Evolutionary conservation across 371 early-diverging fungal species (phyloP).

Genomic region (Mucor plumbeus): DNA sequence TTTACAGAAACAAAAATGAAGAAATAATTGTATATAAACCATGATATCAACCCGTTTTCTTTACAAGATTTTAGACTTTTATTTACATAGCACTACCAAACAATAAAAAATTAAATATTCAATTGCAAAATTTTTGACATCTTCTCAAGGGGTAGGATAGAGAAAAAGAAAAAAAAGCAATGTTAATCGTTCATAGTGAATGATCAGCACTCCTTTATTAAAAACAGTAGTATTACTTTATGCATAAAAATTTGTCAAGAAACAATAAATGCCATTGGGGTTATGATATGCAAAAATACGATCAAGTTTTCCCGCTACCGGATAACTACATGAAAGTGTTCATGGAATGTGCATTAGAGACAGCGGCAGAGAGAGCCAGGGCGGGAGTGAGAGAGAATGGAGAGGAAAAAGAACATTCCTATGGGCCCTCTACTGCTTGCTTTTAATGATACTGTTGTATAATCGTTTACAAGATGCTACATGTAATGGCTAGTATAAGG

Average conservation of each 20-base stretch:
- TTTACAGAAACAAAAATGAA: constrained; percentile 82
- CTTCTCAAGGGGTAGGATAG: background rate
- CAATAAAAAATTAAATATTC: background rate
- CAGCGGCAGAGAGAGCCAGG: background rate
- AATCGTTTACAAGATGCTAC: background rate
- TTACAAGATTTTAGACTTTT: background rate
- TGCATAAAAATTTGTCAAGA: background rate
- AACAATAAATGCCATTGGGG: background rate
- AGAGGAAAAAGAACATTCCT: too few species aligned
- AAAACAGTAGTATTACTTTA: background rate
- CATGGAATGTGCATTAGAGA: background rate
- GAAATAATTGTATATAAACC: constrained; percentile 34
- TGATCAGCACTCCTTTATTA: background rate
- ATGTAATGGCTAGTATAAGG: background rate
- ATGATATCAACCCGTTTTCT: constrained; percentile 1
- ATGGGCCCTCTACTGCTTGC: background rate
- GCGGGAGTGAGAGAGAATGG: background rate
- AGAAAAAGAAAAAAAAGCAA: background rate
- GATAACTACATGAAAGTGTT: background rate
- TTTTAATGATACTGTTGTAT: background rate
- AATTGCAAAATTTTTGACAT: background rate
- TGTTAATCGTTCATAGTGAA: background rate
- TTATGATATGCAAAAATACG: background rate
- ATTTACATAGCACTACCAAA: background rate
- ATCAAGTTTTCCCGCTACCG: background rate